Evolutionary conservation across 2,329 filamentous ascomycete species (phyloP).

Genomic region (Acephala macrosclerotiorum): DNA sequence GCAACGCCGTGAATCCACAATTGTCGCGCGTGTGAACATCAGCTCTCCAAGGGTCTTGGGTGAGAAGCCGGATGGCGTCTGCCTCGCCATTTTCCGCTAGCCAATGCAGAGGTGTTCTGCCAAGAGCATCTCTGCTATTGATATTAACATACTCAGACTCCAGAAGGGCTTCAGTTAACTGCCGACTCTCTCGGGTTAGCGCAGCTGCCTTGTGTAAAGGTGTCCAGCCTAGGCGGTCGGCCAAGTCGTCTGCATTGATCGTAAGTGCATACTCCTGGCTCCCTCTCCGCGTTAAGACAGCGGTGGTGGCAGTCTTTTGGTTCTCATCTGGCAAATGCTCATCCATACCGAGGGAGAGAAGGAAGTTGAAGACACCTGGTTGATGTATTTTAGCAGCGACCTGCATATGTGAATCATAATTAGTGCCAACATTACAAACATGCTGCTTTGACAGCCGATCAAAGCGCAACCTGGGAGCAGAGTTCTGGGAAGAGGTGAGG

Average conservation of each 20-base stretch:
- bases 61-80: slow-evolving; percentile 7
- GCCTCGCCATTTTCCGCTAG: slow-evolving; percentile 7
- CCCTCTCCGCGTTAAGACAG: slow-evolving; percentile 7
- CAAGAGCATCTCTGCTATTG: slow-evolving; percentile 11
- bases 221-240: slow-evolving; percentile 4
- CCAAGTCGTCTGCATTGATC: slow-evolving; percentile 8
- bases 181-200: background rate
- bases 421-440: slow-evolving; percentile 1
- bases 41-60: slow-evolving; percentile 8
- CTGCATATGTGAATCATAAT: background rate
- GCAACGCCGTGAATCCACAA: slow-evolving; percentile 11
- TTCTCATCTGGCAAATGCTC: slow-evolving; percentile 8
- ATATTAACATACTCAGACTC: slow-evolving; percentile 5
- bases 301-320: slow-evolving; percentile 3
- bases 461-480: background rate
- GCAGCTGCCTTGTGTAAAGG: background rate
- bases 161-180: slow-evolving; percentile 4
- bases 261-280: slow-evolving; percentile 1
- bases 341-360: slow-evolving; percentile 7
- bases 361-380: slow-evolving; percentile 3
- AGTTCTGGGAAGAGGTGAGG: background rate
- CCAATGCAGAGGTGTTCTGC: slow-evolving; percentile 9
- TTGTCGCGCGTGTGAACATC: slow-evolving; percentile 8
- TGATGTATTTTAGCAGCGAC: slow-evolving; percentile 11
- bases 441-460: background rate